Evolutionary conservation across 805 yeast genomes (phyloP).

Genomic region (Yarrowia sp.): DNA sequence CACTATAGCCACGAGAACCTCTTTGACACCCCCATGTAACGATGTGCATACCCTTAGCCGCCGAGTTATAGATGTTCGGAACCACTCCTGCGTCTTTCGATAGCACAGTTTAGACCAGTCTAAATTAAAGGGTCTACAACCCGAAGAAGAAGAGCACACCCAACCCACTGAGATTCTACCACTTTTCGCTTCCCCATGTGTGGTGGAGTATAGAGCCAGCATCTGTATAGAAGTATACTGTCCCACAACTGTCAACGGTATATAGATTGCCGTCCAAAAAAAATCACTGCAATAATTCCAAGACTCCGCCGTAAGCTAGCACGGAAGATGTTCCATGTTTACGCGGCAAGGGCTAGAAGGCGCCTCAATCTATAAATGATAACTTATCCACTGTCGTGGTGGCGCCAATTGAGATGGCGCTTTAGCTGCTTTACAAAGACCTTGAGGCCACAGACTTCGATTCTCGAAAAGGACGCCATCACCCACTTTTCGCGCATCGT

Average conservation of each 20-base stretch:
- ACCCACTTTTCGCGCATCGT: background rate
- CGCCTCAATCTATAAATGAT: background rate
- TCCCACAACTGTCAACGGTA: no score
- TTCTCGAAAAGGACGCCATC: constrained; percentile 14
- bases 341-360: no score
- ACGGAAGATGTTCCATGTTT: no score
- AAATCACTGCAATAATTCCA: no score
- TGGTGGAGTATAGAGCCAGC: no score
- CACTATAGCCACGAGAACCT: background rate
- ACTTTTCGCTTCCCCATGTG: background rate
- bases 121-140: background rate
- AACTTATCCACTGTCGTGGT: background rate
- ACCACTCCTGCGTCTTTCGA: constrained; percentile 1
- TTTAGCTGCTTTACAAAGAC: background rate
- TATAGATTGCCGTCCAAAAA: no score
- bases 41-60: constrained; percentile 1
- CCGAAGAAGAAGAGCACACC: background rate
- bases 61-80: background rate
- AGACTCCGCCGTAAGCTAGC: no score
- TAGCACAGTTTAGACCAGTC: background rate
- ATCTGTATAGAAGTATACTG: no score
- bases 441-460: background rate
- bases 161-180: background rate
- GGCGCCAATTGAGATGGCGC: constrained; percentile 1
- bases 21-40: background rate